These are phyloP conservation scores for Ogataea paraovalis DNA, from an alignment of 805 yeast species.

Conservation along the genomic window DNA sequence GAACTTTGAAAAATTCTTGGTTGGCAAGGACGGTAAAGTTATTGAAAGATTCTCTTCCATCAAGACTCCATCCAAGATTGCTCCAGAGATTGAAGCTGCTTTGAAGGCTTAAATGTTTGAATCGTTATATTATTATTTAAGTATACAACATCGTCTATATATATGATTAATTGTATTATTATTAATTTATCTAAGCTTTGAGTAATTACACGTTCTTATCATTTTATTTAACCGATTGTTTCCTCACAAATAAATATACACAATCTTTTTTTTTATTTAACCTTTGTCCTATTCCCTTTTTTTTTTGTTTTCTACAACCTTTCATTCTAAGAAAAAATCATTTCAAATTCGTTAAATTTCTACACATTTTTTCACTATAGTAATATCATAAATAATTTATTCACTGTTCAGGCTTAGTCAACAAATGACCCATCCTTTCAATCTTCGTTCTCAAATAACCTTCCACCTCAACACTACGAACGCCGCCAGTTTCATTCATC, in stretches of 20 bases:
- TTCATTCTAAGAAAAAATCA: no score
- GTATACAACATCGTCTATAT: neutral
- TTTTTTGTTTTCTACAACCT: no score
- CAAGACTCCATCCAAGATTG: slow-evolving; percentile 62
- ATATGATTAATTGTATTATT: no score
- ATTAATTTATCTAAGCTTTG: no score
- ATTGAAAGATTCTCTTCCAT: slow-evolving; percentile 53
- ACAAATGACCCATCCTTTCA: slow-evolving; percentile 94
- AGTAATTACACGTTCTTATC: no score
- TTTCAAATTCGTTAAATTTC: neutral
- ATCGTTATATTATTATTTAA: neutral
- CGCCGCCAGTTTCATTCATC: slow-evolving; percentile 60
- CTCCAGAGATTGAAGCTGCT: slow-evolving; percentile 53
- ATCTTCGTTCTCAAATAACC: slow-evolving; percentile 92
- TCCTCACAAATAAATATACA: no score
- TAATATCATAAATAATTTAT: neutral
- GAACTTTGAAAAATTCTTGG: slow-evolving; percentile 59
- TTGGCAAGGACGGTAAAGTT: slow-evolving; percentile 53
- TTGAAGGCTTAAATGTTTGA: slow-evolving; percentile 30
- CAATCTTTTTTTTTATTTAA: no score
- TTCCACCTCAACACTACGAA: slow-evolving; percentile 80
- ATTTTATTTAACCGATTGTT: no score
- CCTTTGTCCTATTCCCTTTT: no score
- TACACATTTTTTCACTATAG: neutral
- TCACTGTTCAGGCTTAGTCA: slow-evolving; percentile 40